Evolutionary conservation across 495 filamentous ascomycete genomes (phyloP).

Genomic region (Aspergillus heteromorphus): DNA sequence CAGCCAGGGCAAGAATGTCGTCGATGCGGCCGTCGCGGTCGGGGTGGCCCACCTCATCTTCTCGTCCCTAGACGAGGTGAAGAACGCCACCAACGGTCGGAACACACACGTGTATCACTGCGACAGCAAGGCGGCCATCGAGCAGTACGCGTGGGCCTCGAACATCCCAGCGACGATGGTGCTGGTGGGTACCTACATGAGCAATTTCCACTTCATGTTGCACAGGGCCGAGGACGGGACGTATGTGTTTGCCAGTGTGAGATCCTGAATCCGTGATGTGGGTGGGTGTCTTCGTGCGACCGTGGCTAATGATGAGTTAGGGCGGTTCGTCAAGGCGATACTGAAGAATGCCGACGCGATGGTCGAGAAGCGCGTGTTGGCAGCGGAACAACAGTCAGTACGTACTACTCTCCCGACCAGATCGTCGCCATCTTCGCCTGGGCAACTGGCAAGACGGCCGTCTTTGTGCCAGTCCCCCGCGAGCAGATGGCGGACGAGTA

Average conservation of each 20-base stretch:
- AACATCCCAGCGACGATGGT: slow-evolving; percentile 51
- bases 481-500: slow-evolving; percentile 42
- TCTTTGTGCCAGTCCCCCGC: slow-evolving; percentile 36
- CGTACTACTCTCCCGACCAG: slow-evolving; percentile 29
- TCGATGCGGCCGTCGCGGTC: slow-evolving; percentile 37
- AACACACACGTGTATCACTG: slow-evolving; percentile 21
- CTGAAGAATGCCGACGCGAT: slow-evolving; percentile 18
- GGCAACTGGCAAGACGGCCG: slow-evolving; percentile 43
- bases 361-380: slow-evolving; percentile 27
- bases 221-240: slow-evolving; percentile 16
- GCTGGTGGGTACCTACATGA: slow-evolving; percentile 57
- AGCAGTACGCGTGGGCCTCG: slow-evolving; percentile 33
- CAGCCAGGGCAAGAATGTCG: slow-evolving; percentile 51
- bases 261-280: too few species aligned
- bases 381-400: slow-evolving; percentile 46
- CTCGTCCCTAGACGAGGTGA: slow-evolving; percentile 19
- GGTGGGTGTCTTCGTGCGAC: too few species aligned
- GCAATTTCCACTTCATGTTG: slow-evolving; percentile 32
- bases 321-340: slow-evolving; percentile 47
- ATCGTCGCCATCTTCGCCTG: slow-evolving; percentile 45
- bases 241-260: slow-evolving; percentile 41
- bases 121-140: slow-evolving; percentile 36
- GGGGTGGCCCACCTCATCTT: slow-evolving; percentile 24
- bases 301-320: too few species aligned
- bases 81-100: slow-evolving; percentile 12